A percentile compares a stretch with the other conserved stretches of the same genome.
Evolutionary conservation across 2,329 filamentous ascomycete genomes (phyloP).

Genomic region (Colletotrichum paranaense): DNA sequence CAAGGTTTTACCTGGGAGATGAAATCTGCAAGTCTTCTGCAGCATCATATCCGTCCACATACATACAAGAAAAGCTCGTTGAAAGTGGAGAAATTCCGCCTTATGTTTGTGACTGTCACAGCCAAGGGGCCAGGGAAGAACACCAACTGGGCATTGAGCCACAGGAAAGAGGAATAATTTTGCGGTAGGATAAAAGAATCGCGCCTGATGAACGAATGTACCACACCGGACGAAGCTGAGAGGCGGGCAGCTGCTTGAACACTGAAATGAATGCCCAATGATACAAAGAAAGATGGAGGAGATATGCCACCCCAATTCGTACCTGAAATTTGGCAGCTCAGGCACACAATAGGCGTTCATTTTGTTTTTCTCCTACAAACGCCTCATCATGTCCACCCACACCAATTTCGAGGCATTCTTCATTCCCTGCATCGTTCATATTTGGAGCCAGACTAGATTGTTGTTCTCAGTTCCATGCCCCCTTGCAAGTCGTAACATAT

Average conservation of each 20-base stretch:
- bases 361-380: not conserved
- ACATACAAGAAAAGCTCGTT: conserved; percentile 4
- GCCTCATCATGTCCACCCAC: conserved; percentile 1
- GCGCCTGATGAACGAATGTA: not conserved
- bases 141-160: not conserved
- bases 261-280: not conserved
- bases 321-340: conserved; percentile 16
- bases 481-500: not conserved
- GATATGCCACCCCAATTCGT: conserved; percentile 4
- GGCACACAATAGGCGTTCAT: not conserved
- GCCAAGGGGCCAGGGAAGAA: not conserved
- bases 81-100: conserved; percentile 23
- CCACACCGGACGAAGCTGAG: not conserved
- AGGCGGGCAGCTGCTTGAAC: not conserved
- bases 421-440: not conserved
- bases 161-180: not conserved
- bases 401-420: not conserved
- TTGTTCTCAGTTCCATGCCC: not conserved
- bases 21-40: conserved; percentile 24
- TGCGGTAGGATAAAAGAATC: not conserved
- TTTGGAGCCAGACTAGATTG: not conserved
- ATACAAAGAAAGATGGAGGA: not conserved
- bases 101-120: not conserved
- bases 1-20: conserved; percentile 25
- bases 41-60: not conserved